Conservation (phyloP, 1,284 basidiomycete genomes). For the Earliella scabrosa region DNA sequence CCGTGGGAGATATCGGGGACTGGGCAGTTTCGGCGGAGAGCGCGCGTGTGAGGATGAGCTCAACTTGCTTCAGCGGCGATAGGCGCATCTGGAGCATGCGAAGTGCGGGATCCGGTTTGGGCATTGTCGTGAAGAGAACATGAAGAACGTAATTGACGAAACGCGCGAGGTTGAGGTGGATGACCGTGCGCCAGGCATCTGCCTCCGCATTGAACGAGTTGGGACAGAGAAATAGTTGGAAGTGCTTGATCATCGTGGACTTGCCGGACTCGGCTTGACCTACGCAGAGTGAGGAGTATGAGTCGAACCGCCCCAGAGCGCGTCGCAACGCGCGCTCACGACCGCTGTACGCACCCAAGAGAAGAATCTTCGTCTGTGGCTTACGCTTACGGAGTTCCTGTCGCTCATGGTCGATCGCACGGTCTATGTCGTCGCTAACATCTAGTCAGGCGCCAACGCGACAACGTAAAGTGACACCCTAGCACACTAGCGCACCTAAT, state of each 20-base stretch:
- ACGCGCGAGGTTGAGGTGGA: conserved; percentile 66
- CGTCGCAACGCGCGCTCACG: too few species aligned
- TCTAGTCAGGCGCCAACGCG: conserved; percentile 31
- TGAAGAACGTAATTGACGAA: conserved; percentile 62
- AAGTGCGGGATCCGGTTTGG: conserved; percentile 31
- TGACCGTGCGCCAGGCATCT: conserved; percentile 62
- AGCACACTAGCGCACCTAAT: conserved; percentile 18
- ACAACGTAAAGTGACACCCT: neutral
- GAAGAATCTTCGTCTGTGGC: conserved; percentile 48
- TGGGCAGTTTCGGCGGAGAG: conserved; percentile 24
- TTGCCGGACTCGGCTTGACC: conserved; percentile 72
- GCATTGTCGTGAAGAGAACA: conserved; percentile 33
- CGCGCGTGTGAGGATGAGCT: conserved; percentile 46
- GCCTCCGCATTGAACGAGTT: conserved; percentile 60
- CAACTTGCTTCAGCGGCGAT: conserved; percentile 58
- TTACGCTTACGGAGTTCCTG: conserved; percentile 41
- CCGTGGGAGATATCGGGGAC: conserved; percentile 7
- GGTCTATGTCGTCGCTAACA: conserved; percentile 59
- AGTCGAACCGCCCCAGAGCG: too few species aligned
- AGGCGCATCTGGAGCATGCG: conserved; percentile 54
- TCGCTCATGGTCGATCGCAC: conserved; percentile 48
- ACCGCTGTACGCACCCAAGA: conserved; percentile 48
- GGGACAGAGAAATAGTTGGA: conserved; percentile 64
- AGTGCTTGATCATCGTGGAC: conserved; percentile 68
- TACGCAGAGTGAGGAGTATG: conserved; percentile 30